Percentiles rank a stretch among this genome's conserved stretches.
Conservation (phyloP, 192 early-diverging fungal species). For the Entomortierella parvispora region DNA sequence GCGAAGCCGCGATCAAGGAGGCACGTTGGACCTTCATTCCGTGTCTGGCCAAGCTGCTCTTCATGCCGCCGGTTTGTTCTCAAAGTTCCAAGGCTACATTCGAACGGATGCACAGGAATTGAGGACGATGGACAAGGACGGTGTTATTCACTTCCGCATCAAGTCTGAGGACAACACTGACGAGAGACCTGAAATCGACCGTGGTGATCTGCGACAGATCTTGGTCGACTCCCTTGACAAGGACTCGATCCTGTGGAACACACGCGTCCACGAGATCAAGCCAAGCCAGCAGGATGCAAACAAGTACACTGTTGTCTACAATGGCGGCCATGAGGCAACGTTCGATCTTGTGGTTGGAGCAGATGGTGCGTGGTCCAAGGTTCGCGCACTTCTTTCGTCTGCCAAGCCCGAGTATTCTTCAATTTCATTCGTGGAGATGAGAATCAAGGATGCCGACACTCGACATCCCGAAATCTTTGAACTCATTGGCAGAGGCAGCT, state of each 20-base stretch:
- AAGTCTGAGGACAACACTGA: conserved; percentile 12
- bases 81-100: conserved; percentile 33
- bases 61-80: conserved; percentile 34
- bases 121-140: conserved; percentile 44
- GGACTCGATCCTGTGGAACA: conserved; percentile 52
- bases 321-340: conserved; percentile 17
- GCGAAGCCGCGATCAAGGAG: conserved; percentile 56
- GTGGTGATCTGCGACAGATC: conserved; percentile 51
- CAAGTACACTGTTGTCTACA: conserved; percentile 18
- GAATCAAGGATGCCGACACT: conserved; percentile 45
- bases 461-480: conserved; percentile 34
- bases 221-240: conserved; percentile 52
- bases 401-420: conserved; percentile 53
- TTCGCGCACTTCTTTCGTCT: conserved; percentile 50
- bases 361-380: conserved; percentile 67
- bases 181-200: conserved; percentile 60
- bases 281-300: conserved; percentile 35
- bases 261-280: conserved; percentile 18
- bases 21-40: conserved; percentile 57
- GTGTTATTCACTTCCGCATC: conserved; percentile 31
- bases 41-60: conserved; percentile 53
- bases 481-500: conserved; percentile 47
- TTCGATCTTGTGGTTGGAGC: conserved; percentile 62
- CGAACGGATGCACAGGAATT: conserved; percentile 52
- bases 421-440: conserved; percentile 54